Evolutionary conservation across 148 eudicot species (phyloP), one percentile per base, ranked within the genome.

Genomic region (Rhododendron vialii): DNA sequence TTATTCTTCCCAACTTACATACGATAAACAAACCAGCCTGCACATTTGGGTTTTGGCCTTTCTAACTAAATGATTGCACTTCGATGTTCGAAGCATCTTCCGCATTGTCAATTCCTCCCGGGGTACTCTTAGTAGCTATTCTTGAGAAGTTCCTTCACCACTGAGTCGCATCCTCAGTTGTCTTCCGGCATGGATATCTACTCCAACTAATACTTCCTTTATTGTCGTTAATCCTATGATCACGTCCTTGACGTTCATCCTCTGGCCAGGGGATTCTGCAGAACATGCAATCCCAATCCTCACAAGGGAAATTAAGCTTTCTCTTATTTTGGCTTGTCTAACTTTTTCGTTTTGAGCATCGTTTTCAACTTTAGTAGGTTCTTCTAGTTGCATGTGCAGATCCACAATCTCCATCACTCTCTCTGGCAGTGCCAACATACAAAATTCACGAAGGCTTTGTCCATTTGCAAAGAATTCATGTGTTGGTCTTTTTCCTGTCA

Each of bases 281-380:
- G 82, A 80, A 80, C 82, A 80, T 47, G 63, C 82, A 50, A 80
- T 35, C 17, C 82, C 82, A 50, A 80, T 80, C 38, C 63, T 80
- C 53, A 26, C 4, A 26, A 80, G 33, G 3, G 82, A 80, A 80
- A 12, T 2, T 22, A 80, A 28, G 36, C 82, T 28, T 13, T 50
- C 82, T 10, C n/a, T 80, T 8, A 48, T 48, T 80, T 76, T 80
- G 67, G 67, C 67, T 61, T 1, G 67, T 61, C 67, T 11, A 2
- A 41, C 43, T 41, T 41, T 41, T 41, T 41, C 43, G 6, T 41
- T 41, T 41, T 41, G 43, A 41, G 43, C 43, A 5, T 41, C 43
- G 7, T 41, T 41, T 41, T 41, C 43, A 41, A 41, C 6, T 41
- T 41, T 41, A 41, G 43, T 5, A 41, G 43, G 43, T 41, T 5